Evolutionary conservation across 768 basidiomycete species (phyloP).

Genomic region (Rhodotorula taiwanensis): DNA sequence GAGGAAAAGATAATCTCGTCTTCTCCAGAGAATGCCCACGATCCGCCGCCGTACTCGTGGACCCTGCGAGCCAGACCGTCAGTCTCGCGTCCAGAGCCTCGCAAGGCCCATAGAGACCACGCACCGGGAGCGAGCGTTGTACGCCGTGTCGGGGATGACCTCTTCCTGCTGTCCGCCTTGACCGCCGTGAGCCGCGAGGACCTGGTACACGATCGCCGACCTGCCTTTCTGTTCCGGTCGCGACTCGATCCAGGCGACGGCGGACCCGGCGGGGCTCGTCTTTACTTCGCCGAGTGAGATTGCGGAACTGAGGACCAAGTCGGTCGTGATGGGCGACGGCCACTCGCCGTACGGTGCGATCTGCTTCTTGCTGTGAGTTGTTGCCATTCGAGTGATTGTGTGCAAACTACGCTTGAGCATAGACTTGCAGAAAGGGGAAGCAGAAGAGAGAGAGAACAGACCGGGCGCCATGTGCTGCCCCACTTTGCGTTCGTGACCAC

Average conservation of each 20-base stretch:
- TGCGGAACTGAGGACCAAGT: constrained; percentile 48
- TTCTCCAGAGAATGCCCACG: constrained; percentile 52
- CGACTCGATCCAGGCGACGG: constrained; percentile 56
- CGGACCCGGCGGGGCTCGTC: constrained; percentile 51
- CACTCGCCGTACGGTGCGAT: constrained; percentile 59
- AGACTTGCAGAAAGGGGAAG: too few species aligned
- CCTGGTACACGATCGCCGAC: constrained; percentile 54
- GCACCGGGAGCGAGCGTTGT: constrained; percentile 50
- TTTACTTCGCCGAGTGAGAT: constrained; percentile 49
- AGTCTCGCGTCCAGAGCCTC: too few species aligned
- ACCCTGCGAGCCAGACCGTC: constrained; percentile 38
- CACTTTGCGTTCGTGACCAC: not conserved
- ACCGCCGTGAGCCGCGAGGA: not conserved
- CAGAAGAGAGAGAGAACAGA: too few species aligned
- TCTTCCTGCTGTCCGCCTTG: constrained; percentile 44
- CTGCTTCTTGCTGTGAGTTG: constrained; percentile 2
- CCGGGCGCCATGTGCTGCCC: not conserved
- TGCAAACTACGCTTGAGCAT: too few species aligned
- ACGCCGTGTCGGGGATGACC: constrained; percentile 55
- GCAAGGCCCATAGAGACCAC: too few species aligned
- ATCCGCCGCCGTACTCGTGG: constrained; percentile 63
- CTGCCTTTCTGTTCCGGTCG: constrained; percentile 57
- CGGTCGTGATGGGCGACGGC: constrained; percentile 55
- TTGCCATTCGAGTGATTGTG: too few species aligned
- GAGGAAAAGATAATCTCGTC: constrained; percentile 58